These are phyloP conservation scores for Globisporangium yorkense DNA, from an alignment of 352 stramenopile species.

Conservation along the genomic window DNA sequence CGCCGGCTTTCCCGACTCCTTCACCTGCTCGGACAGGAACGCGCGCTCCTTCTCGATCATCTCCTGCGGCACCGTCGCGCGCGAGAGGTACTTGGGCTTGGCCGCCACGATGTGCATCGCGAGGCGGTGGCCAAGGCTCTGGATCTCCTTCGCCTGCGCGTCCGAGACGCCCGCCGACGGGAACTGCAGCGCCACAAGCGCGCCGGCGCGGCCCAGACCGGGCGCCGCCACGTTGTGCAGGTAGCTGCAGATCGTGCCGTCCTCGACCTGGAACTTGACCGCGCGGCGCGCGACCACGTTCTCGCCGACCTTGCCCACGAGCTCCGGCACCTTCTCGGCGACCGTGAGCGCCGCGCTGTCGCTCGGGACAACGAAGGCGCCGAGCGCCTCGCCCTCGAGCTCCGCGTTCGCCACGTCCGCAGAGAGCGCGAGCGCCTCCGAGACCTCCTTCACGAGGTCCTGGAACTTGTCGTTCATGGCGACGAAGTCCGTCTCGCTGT, in stretches of 20 bases:
- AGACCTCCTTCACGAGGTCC: conserved; percentile 53
- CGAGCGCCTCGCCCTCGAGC: conserved; percentile 37
- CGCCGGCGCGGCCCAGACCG: conserved; percentile 73
- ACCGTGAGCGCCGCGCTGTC: conserved; percentile 29
- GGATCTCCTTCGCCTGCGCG: conserved; percentile 49
- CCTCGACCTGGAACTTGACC: conserved; percentile 57
- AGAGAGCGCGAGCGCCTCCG: conserved; percentile 30
- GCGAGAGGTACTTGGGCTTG: conserved; percentile 88
- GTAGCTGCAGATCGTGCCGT: conserved; percentile 82
- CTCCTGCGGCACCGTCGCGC: conserved; percentile 77
- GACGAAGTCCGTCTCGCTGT: conserved; percentile 95
- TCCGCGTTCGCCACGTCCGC: conserved; percentile 10
- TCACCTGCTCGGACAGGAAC: conserved; percentile 88
- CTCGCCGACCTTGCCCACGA: conserved; percentile 83
- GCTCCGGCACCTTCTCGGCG: conserved; percentile 62
- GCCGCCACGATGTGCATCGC: conserved; percentile 96
- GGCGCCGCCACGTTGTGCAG: conserved; percentile 73
- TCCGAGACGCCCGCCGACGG: conserved; percentile 33
- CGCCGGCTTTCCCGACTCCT: conserved; percentile 81
- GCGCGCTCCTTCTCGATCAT: conserved; percentile 89
- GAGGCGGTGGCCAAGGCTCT: conserved; percentile 87
- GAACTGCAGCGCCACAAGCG: conserved; percentile 88
- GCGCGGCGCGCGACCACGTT: conserved; percentile 79
- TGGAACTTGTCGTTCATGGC: conserved; percentile 91
- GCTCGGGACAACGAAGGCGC: conserved; percentile 41